These are phyloP conservation scores for Entonaema liquescens DNA, from an alignment of 495 filamentous ascomycete species.

Conservation along the genomic window DNA sequence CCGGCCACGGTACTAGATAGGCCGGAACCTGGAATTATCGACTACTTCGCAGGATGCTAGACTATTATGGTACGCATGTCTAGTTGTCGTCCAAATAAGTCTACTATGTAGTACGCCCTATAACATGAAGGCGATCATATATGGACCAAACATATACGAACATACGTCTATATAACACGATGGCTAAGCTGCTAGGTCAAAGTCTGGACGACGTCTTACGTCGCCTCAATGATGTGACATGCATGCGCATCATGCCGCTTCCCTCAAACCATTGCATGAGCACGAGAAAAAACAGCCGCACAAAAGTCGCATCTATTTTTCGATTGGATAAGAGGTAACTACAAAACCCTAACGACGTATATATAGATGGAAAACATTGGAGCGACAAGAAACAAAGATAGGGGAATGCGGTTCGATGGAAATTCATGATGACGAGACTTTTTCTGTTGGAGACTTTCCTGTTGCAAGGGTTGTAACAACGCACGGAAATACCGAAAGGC, in stretches of 20 bases:
- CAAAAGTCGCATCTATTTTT: constrained; percentile 32
- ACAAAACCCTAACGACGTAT: constrained; percentile 5
- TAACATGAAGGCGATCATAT: constrained; percentile 4
- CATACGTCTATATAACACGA: not conserved
- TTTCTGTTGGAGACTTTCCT: too few relatives aligned
- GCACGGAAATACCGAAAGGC: constrained; percentile 11
- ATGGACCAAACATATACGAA: constrained; percentile 10
- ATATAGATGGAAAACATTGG: constrained; percentile 1
- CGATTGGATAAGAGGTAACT: constrained; percentile 25
- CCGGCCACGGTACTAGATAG: constrained; percentile 23
- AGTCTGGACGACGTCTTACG: constrained; percentile 28
- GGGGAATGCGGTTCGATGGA: constrained; percentile 17
- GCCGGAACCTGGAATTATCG: constrained; percentile 5
- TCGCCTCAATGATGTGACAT: constrained; percentile 41
- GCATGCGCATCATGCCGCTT: constrained; percentile 43
- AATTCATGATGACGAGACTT: constrained; percentile 13
- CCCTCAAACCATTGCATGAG: constrained; percentile 31
- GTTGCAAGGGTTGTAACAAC: constrained; percentile 2
- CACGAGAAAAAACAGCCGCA: constrained; percentile 38
- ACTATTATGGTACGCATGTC: constrained; percentile 2
- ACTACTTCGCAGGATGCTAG: constrained; percentile 10
- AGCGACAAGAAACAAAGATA: constrained; percentile 1
- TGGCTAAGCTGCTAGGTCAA: not conserved
- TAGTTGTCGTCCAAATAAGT: constrained; percentile 16
- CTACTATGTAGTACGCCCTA: constrained; percentile 10